Conservation (phyloP, 768 basidiomycete species). For the Kwoniella dejecticola region DNA sequence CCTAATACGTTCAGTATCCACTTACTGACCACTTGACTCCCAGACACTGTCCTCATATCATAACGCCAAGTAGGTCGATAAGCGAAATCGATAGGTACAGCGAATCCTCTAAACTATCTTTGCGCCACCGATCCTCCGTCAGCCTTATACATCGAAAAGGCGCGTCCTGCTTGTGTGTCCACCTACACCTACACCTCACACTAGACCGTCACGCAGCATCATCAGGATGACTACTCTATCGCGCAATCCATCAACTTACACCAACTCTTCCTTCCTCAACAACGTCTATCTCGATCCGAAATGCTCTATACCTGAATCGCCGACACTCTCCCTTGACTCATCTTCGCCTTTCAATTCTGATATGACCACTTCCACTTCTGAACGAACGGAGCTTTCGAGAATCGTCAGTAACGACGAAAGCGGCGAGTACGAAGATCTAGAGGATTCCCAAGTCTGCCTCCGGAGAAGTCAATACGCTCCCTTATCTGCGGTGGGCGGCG, state of each 20-base stretch:
- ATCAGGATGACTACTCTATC: background rate
- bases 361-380: background rate
- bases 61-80: too few species aligned
- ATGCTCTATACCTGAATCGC: constrained; percentile 9
- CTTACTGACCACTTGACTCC: too few species aligned
- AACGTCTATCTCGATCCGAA: constrained; percentile 5
- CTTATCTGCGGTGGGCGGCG: background rate
- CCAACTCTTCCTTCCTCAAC: constrained; percentile 11
- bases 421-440: constrained; percentile 15
- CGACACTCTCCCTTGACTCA: background rate
- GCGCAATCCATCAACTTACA: background rate
- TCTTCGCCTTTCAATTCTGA: background rate
- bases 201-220: background rate
- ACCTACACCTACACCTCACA: background rate
- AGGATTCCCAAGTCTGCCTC: background rate
- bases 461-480: background rate
- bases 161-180: background rate
- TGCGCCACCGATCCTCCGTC: constrained; percentile 10
- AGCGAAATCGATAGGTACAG: background rate
- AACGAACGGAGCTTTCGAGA: background rate
- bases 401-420: background rate
- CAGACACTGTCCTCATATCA: too few species aligned
- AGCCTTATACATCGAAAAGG: background rate
- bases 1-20: background rate
- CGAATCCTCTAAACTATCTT: background rate